Conservation (phyloP, 192 early-diverging fungal genomes). For the Umbelopsis sp. region DNA sequence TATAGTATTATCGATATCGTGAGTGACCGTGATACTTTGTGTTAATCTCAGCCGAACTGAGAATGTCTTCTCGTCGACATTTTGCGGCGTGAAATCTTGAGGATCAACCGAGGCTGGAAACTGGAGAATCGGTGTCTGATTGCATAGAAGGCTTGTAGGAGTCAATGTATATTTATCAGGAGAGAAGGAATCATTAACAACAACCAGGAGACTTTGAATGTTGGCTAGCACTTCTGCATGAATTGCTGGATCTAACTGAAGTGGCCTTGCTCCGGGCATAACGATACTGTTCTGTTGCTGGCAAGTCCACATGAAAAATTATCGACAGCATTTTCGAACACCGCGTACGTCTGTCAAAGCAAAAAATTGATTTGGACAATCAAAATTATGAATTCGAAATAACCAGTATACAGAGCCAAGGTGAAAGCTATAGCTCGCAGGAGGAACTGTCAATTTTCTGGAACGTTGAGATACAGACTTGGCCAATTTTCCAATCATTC, state of each 20-base stretch:
- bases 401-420: no score
- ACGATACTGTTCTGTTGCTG: no score
- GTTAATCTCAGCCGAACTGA: neutral
- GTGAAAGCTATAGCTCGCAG: no score
- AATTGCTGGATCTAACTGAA: neutral
- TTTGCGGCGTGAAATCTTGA: neutral
- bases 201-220: neutral
- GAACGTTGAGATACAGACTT: no score
- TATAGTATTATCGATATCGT: neutral
- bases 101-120: neutral
- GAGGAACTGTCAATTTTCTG: no score
- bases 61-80: neutral
- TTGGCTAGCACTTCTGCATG: neutral
- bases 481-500: no score
- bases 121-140: neutral
- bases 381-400: no score
- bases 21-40: neutral
- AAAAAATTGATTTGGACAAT: no score
- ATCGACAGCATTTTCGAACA: no score
- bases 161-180: neutral
- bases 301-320: no score
- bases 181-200: neutral
- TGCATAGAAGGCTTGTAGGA: neutral
- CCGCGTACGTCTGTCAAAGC: no score
- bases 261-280: no score